Evolutionary conservation across 2,329 filamentous ascomycete genomes (phyloP), one percentile per base, ranked within the genome.

Genomic region (Colletotrichum caudatum): DNA sequence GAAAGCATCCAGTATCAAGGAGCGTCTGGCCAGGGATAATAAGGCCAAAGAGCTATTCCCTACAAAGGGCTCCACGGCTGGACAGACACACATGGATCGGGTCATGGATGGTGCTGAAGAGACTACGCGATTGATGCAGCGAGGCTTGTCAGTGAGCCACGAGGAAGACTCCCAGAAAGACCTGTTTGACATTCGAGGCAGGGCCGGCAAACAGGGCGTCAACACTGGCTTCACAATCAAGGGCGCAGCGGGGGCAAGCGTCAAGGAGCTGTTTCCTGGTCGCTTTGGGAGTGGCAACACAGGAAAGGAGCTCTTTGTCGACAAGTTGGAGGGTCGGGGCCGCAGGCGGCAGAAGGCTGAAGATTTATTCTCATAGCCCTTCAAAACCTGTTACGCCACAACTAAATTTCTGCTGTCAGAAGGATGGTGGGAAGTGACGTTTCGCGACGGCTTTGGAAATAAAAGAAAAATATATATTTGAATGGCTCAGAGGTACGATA

Each of bases 251-350:
- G 80, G 81, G 7, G 75, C 79, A 2, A 81, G 83, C 81, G 76
- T 84, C 77, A 91, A 88, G 74, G 92, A 94, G 79, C 80, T 94
- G 26, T 94, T 94, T 76, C 92, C 92, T 0, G 85, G 85, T 20
- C 92, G 89, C 74, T 87, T 90, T 56, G 84, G 83, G 35, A 46
- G 59, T 50, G 79, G 74, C 74, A 93, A 93, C 77, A 81, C 86
- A 2, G 89, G 89, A 61, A 94, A 93, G 80, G 92, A 94, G 78
- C 80, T 94, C 20, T 93, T 94, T 76, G 85, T 87, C 1, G 87
- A 90, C 71, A 89, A 83, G 73, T 77, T 90, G 35, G 87, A 89
- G 64, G 88, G 88, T 2, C 84, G 90, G 73, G 85, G 87, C 18
- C 84, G 85, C 70, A 86, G 84, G 73, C 87, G 93, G 74, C 89